Base-by-base conservation (phyloP, 768 basidiomycete genomes). In the Pleurotus tuber-regium region DNA sequence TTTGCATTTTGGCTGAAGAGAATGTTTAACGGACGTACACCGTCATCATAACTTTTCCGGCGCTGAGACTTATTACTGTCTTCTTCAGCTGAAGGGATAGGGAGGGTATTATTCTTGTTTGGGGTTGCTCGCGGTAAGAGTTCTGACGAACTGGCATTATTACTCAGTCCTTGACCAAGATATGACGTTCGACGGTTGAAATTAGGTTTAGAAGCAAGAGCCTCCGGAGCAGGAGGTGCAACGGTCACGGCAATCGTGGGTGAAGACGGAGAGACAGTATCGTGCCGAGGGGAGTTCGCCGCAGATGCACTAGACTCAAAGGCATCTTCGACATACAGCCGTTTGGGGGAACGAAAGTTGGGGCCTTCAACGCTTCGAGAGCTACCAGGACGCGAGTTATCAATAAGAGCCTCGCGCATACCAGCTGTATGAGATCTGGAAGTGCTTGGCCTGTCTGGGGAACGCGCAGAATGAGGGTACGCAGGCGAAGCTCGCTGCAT, bases 41-140 rank as follows among this genome's bases (percentile, higher is more conserved):
- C 71, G 50, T 76, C 74, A 52, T 77, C 76, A 52, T 72, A 73
- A 50, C 75, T 78, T 39, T 63, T 64, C 40, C 73, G 65, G 33
- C 72, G 68, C 67, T 42, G 68, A 61, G 8, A 54, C 59, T 31
- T 59, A 61, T 10, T 24, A 11, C 16, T 8, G 25, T 39, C 29
- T n/a, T 61, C 61, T 8, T 55, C 43, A 18, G 53, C 23, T 14
- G 59, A 54, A 33, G 70, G 71, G 16, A 75, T 55, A 29, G 76
- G 75, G 23, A 77, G 62, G 3, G 75, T 76, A 43, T 63, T 68
- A 30, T 74, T 72, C 52, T 75, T 77, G 5, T 58, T 50, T 14
- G 68, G 68, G 24, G 60, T 38, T 26, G 55, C 49, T 10, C 25
- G 28, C 8, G 46, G n/a, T 14, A 19, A 16, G 23, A 55, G 54